Percentiles rank a stretch among this genome's conserved stretches.
Evolutionary conservation across 495 filamentous ascomycete species (phyloP).

Genomic region (Thozetella sp.): DNA sequence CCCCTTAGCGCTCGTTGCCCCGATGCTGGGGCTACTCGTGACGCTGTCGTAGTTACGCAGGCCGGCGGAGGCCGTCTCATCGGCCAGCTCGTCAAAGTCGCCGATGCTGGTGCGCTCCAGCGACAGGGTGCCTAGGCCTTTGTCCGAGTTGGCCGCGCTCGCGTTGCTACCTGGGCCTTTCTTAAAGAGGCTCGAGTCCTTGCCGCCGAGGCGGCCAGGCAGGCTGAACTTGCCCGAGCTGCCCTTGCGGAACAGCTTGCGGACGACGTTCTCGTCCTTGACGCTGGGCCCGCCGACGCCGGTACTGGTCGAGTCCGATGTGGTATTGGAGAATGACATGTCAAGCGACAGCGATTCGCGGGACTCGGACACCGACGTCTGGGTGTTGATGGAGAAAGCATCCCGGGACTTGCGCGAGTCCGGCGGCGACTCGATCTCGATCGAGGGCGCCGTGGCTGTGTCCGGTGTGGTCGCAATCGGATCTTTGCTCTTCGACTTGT

Average conservation of each 20-base stretch:
- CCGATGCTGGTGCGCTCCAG: conserved; percentile 45
- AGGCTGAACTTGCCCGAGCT: conserved; percentile 79
- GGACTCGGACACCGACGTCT: conserved; percentile 68
- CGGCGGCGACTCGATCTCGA: conserved; percentile 54
- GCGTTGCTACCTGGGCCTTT: conserved; percentile 55
- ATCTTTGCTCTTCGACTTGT: conserved; percentile 21
- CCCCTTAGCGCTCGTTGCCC: conserved; percentile 20
- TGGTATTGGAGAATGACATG: conserved; percentile 64
- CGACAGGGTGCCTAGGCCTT: conserved; percentile 28
- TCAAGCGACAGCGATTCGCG: conserved; percentile 70
- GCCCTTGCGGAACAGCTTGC: conserved; percentile 77
- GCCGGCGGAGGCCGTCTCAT: conserved; percentile 22
- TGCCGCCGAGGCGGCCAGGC: conserved; percentile 63
- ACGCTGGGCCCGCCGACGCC: conserved; percentile 27
- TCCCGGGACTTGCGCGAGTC: conserved; percentile 64
- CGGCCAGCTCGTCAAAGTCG: conserved; percentile 46
- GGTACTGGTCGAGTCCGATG: conserved; percentile 59
- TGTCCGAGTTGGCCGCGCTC: conserved; percentile 43
- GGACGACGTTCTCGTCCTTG: conserved; percentile 57
- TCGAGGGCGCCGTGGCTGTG: conserved; percentile 4
- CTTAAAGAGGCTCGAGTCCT: conserved; percentile 64
- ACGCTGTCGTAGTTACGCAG: conserved; percentile 42
- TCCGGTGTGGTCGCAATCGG: conserved; percentile 15
- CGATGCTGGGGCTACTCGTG: conserved; percentile 37
- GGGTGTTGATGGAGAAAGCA: conserved; percentile 52